phyloP scores from a whole-genome alignment of 352 stramenopile genomes.

The Plasmopara viticola region DNA sequence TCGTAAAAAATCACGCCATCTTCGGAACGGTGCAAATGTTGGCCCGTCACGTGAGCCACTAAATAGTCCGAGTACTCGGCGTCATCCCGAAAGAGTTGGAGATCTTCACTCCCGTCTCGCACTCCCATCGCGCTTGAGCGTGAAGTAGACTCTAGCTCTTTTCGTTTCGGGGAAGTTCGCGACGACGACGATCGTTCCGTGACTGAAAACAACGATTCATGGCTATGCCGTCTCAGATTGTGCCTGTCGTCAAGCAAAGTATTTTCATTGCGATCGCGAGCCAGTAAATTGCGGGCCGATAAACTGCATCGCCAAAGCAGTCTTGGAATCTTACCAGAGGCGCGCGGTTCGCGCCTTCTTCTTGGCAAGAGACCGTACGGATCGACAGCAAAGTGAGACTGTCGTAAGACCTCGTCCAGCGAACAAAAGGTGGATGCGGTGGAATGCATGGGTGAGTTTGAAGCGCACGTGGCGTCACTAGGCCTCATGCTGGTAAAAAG shows the following conservation, averaged over 20 bases:
- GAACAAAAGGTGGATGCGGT: constrained; percentile 30
- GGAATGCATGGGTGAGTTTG: constrained; percentile 21
- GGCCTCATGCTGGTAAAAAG: constrained; percentile 15
- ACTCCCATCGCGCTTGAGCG: constrained; percentile 30
- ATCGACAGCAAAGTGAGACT: constrained; percentile 24
- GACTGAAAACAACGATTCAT: constrained; percentile 7
- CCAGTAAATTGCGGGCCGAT: constrained; percentile 20
- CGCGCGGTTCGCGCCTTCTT: constrained; percentile 14
- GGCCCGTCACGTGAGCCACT: constrained; percentile 32
- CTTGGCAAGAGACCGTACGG: constrained; percentile 8
- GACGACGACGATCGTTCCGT: constrained; percentile 2
- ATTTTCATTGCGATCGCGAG: constrained; percentile 9
- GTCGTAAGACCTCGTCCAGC: constrained; percentile 23
- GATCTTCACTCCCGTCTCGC: constrained; percentile 30
- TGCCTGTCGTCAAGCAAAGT: constrained; percentile 1
- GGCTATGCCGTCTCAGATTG: constrained; percentile 11
- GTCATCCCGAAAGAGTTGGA: constrained; percentile 60
- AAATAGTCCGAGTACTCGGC: constrained; percentile 82
- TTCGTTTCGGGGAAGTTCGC: not conserved
- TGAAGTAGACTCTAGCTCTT: constrained; percentile 5
- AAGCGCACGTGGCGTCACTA: constrained; percentile 19
- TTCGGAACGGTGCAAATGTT: constrained; percentile 34
- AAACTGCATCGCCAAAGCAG: constrained; percentile 23
- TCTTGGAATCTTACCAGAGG: constrained; percentile 14
- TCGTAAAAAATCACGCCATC: constrained; percentile 63